Base-by-base conservation (phyloP, 163 green algal species). In the Scenedesmus sp. region DNA sequence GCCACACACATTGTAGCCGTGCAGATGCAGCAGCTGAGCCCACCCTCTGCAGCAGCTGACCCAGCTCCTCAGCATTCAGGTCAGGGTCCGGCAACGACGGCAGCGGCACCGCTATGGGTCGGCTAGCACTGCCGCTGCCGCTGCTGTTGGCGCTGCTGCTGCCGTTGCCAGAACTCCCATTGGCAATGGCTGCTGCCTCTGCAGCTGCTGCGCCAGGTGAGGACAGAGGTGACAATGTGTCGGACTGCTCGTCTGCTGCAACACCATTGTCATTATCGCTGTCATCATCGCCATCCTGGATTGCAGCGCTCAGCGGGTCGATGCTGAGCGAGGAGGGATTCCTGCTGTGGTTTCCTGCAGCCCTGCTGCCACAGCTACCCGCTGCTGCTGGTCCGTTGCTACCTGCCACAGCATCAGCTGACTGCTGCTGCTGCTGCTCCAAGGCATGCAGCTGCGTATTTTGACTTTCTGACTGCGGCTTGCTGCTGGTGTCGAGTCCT, bases 101-200 rank as follows among this genome's bases (percentile, higher is more conserved):
- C 66, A 26, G 7, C 46, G 87, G 87, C 66, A 91, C 87, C 1
- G 87, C 10, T 16, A 91, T 67, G 4, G 86, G 86, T 46, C 86
- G 57, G 86, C 86, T 84, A 6, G 76, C 46, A 64, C 59, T 64
- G 8, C 59, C 20, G 82, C 82, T 73, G 55, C 82, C 34, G 60
- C 34, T 60, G n/a, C 82, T 87, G 82, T 87, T 74, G 84, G 12
- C 34, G 56, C 82, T 88, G 59, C 26, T 26, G 60, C 34, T 7
- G 16, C 66, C 66, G 66, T 18, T 76, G 59, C 59, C 59, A 64
- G 59, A 8, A 64, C 59, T 64, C 7, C 59, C 59, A 1, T 10
- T 64, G 59, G 8, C 59, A 64, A 8, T 73, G 26, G 66, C 66
- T 34, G 66, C 66, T 76, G 66, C 66, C 15, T 76, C 66, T 76